Evolutionary conservation across 257 asterid species (phyloP).

Genomic region (Verbascum thapsus): DNA sequence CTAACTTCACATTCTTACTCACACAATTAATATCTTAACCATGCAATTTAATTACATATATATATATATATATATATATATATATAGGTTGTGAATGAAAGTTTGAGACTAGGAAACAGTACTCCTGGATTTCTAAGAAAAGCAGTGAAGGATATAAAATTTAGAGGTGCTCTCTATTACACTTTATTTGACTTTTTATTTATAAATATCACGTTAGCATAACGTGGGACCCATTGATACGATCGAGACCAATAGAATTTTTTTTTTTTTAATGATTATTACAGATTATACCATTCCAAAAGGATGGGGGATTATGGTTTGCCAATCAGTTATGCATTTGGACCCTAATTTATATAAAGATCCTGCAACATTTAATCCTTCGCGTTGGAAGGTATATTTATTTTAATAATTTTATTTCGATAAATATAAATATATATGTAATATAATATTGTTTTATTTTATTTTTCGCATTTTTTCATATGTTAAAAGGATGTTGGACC

Average conservation of each 20-base stretch:
- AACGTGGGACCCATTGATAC: not conserved
- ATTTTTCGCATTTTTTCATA: not conserved
- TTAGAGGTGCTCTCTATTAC: conserved; percentile 33
- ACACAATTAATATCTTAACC: too few relatives aligned
- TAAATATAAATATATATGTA: too few relatives aligned
- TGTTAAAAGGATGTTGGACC: conserved; percentile 24
- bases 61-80: too few relatives aligned
- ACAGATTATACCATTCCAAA: conserved; percentile 44
- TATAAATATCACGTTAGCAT: not conserved
- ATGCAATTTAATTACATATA: too few relatives aligned
- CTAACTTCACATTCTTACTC: too few relatives aligned
- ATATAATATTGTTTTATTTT: not conserved
- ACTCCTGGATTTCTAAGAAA: conserved; percentile 36
- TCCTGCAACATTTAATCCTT: conserved; percentile 40
- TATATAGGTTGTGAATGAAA: conserved; percentile 37
- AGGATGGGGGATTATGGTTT: conserved; percentile 40
- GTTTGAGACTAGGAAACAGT: conserved; percentile 29
- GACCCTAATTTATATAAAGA: conserved; percentile 33
- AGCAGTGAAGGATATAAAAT: conserved; percentile 30
- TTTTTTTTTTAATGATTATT: conserved; percentile 24
- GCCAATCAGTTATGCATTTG: conserved; percentile 32
- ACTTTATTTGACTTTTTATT: not conserved
- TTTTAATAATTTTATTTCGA: not conserved
- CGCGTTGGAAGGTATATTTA: conserved; percentile 40
- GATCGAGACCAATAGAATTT: not conserved